Base-by-base conservation (phyloP, 169 alveolate genomes). In the Cryptosporidium meleagridis region DNA sequence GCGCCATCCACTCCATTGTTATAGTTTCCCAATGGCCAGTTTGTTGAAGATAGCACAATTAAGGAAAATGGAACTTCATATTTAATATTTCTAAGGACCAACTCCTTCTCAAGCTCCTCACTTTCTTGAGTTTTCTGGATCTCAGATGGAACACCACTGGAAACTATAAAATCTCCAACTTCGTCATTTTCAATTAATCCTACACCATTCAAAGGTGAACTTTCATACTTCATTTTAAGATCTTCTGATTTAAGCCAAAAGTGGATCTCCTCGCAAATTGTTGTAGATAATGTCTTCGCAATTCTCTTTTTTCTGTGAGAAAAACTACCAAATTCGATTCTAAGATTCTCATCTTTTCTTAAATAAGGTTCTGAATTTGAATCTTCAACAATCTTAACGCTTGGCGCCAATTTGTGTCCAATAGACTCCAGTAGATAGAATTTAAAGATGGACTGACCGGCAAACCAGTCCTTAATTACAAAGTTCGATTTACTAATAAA, bases 171-270 rank as follows among this genome's bases (percentile, higher is more conserved):
- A 3, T 65, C 72, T 9, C 72, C 51, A 31, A 16, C 37, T 12
- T 65, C 52, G 31, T 31, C 48, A 10, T 21, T 21, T 55, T 55
- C 67, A 55, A 18, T 14, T 8, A 55, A 21, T 29, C 51, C 48
- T 10, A 35, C 51, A n/a, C 31, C 9, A 37, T 65, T 31, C 44
- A n/a, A 16, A 6, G 31, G 16, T 31, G 72, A 31, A 35, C 21
- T 9, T 6, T 41, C 71, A 6, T 29, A 29, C 16, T 26, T n/a
- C 6, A 29, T 18, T 16, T 37, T 33, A n/a, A 73, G 41, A 58
- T 73, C 86, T 35, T 73, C 86, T 53, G 70, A 55, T 55, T 73
- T 73, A 21, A 73, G 68, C 86, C 86, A 73, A 1, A 59, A 45
- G 37, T 73, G 62, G 29, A 73, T 73, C 9, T 73, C 55, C 14